Conservation (phyloP, 176 grass and related monocot genomes). For the Melocanna baccifera region DNA sequence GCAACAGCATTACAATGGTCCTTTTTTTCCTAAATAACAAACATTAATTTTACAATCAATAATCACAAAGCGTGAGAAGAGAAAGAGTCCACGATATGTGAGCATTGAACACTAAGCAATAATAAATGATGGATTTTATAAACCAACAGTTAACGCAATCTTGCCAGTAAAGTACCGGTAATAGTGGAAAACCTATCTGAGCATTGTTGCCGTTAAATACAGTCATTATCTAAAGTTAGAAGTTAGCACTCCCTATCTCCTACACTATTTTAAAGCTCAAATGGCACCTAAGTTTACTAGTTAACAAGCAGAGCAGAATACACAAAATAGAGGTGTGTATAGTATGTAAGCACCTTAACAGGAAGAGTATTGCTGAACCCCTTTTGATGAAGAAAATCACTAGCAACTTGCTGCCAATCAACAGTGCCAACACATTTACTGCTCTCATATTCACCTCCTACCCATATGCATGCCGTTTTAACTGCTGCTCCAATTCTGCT, state of each 20-base stretch:
- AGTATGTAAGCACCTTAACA: constrained; percentile 53
- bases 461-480: constrained; percentile 56
- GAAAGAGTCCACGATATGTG: background rate
- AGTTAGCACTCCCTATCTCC: background rate
- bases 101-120: background rate
- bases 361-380: constrained; percentile 56
- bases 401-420: constrained; percentile 64
- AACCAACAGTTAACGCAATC: background rate
- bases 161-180: background rate
- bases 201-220: background rate
- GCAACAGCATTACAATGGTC: background rate
- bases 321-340: constrained; percentile 6
- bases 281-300: background rate
- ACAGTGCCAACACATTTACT: constrained; percentile 38
- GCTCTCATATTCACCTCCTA: constrained; percentile 66
- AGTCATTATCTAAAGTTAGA: background rate
- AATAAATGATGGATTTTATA: background rate
- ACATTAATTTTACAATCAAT: background rate
- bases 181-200: background rate
- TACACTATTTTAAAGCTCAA: background rate
- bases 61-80: background rate
- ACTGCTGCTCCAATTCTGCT: constrained; percentile 48
- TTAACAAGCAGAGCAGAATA: background rate
- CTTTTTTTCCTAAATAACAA: background rate
- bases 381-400: constrained; percentile 64